phyloP scores from a whole-genome alignment of 768 basidiomycete species.

The Phaffia australis region DNA sequence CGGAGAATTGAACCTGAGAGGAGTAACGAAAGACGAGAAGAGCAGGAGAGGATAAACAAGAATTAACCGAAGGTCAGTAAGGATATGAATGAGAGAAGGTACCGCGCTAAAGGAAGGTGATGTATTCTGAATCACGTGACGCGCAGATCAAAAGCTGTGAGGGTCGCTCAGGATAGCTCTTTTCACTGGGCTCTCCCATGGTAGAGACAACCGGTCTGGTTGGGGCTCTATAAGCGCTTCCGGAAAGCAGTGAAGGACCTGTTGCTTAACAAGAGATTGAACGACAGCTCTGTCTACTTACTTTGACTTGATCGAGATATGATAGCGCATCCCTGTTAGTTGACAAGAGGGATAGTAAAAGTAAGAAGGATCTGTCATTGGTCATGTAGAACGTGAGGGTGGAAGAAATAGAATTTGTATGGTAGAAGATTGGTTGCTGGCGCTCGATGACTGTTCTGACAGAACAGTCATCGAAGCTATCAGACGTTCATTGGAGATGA shows the following conservation, averaged over 20 bases:
- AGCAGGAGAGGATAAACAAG: neutral
- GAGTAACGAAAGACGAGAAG: neutral
- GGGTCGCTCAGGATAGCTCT: neutral
- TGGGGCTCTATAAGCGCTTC: neutral
- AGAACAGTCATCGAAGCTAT: too few relatives aligned
- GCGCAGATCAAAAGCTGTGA: too few relatives aligned
- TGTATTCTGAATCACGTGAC: too few relatives aligned
- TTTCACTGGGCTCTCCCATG: neutral
- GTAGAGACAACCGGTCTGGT: neutral
- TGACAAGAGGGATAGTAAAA: neutral
- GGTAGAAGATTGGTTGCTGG: too few relatives aligned
- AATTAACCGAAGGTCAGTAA: neutral
- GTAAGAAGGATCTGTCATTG: neutral
- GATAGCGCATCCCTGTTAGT: constrained; percentile 65
- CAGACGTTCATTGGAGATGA: too few relatives aligned
- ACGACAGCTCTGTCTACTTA: constrained; percentile 24
- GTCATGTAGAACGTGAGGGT: constrained; percentile 1
- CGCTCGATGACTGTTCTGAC: too few relatives aligned
- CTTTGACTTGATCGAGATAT: constrained; percentile 88
- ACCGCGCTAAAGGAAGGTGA: too few relatives aligned
- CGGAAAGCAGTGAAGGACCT: neutral
- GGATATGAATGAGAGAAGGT: too few relatives aligned
- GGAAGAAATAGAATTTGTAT: too few relatives aligned
- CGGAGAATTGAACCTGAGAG: constrained; percentile 58
- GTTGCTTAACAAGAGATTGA: neutral